phyloP scores from a whole-genome alignment of 2,329 filamentous ascomycete genomes.

The Calonectria honghensis region DNA sequence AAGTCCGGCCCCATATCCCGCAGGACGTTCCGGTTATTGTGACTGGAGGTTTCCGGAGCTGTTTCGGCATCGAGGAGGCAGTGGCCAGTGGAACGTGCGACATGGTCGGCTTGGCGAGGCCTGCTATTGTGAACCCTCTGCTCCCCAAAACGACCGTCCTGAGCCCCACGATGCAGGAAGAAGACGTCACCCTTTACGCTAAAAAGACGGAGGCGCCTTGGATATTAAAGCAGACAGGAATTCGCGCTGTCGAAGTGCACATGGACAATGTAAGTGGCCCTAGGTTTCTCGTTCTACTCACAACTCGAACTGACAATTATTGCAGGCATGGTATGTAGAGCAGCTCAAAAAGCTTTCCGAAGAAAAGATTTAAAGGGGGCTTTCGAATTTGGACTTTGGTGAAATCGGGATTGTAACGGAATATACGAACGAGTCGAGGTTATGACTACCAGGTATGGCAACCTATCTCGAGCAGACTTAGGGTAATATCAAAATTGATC shows the following conservation, averaged over 20 bases:
- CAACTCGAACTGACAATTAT: slow-evolving; percentile 4
- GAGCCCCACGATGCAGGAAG: slow-evolving; percentile 26
- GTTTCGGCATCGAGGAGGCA: slow-evolving; percentile 62
- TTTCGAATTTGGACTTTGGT: neutral
- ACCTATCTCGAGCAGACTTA: neutral
- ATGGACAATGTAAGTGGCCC: slow-evolving; percentile 33
- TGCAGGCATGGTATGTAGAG: slow-evolving; percentile 31
- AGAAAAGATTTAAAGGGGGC: slow-evolving; percentile 14
- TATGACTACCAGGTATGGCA: neutral
- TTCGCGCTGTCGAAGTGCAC: slow-evolving; percentile 36
- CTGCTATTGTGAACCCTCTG: slow-evolving; percentile 60
- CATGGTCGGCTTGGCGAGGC: slow-evolving; percentile 62
- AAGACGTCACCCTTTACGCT: slow-evolving; percentile 24
- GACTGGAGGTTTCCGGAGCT: slow-evolving; percentile 76
- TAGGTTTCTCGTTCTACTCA: neutral
- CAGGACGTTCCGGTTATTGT: slow-evolving; percentile 70
- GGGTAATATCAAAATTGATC: neutral
- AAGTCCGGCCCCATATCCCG: slow-evolving; percentile 66
- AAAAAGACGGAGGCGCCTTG: slow-evolving; percentile 36
- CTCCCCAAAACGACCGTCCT: slow-evolving; percentile 56
- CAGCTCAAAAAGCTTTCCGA: slow-evolving; percentile 22
- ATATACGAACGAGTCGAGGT: neutral
- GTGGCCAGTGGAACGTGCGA: slow-evolving; percentile 61
- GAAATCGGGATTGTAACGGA: neutral
- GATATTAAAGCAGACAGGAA: slow-evolving; percentile 35